phyloP scores from a whole-genome alignment of 208 protist species.

The Acanthamoeba healyi region DNA sequence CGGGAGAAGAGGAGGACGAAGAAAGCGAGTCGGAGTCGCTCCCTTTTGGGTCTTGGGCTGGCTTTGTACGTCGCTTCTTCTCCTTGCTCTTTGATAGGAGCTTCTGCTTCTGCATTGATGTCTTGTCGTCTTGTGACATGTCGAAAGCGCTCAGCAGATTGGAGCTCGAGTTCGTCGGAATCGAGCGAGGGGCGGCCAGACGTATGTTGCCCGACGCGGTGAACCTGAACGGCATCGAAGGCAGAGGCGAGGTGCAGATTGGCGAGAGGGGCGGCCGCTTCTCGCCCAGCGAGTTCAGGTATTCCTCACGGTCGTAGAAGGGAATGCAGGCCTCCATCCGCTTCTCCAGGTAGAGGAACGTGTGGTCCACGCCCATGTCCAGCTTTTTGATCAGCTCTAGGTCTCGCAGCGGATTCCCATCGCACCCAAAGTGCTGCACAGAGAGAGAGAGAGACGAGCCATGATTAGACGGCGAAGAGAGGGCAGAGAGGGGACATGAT shows the following conservation, averaged over 20 bases:
- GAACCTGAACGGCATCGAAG: not conserved
- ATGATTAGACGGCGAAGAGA: not conserved
- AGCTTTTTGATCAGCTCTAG: not conserved
- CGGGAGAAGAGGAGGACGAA: not conserved
- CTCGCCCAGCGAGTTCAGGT: not conserved
- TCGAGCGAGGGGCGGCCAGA: not conserved
- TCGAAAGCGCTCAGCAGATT: not conserved
- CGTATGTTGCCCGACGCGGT: not conserved
- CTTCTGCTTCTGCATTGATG: not conserved
- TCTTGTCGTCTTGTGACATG: not conserved
- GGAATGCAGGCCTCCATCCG: not conserved
- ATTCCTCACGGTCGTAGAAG: not conserved
- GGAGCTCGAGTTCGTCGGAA: too few species aligned
- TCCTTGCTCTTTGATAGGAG: too few species aligned
- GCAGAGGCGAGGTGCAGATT: not conserved
- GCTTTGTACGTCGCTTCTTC: not conserved
- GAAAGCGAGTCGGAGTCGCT: not conserved
- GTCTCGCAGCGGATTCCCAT: constrained; percentile 8
- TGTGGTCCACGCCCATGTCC: not conserved
- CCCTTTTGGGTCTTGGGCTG: not conserved
- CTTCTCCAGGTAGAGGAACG: not conserved
- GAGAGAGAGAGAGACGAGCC: not conserved
- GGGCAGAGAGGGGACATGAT: too few species aligned
- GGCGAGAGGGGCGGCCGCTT: not conserved
- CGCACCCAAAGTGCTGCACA: not conserved